Evolutionary conservation across 1,284 basidiomycete species (phyloP), one percentile per base, ranked within the genome.

Genomic region (Phellopilus nigrolimitatus): DNA sequence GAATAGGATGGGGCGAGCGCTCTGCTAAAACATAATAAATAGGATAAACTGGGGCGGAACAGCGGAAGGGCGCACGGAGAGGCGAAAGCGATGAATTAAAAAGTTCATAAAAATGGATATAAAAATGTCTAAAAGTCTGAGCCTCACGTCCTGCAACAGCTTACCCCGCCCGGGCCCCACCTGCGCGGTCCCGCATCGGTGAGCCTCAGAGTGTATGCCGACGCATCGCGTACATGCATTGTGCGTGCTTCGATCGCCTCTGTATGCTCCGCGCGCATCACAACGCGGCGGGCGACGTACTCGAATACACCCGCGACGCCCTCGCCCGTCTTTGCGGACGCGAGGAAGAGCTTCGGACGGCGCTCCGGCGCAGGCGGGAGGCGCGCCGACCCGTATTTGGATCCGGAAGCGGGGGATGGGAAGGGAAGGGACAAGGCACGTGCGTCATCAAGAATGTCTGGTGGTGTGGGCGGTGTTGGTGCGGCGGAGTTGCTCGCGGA

Each of bases 291-390:
- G 3, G 78, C 81, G 44, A 89, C 69, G 58, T 87, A 86, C 60
- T 79, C 80, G 61, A 88, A 89, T 13, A 87, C 79, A 1, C 80
- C 78, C 2, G 63, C 51, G 1, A 88, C 82, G n/a, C 82, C 80
- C 42, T 75, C 72, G 0, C 87, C 85, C 9, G 82, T 86, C 64
- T 85, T 85, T 3, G 87, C 86, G 1, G 82, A 85, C 6, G 84
- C 78, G 61, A 84, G 81, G 64, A 88, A 86, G 4, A 87, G 65
- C 58, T 71, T 75, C 0, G 84, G 81, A 1, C 82, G 76, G 1
- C 64, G 69, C 37, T 78, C 75, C 0, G 70, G 75, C 57, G 61
- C 45, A 56, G 59, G 33, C 57, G 34, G 37, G 28, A 56, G 51
- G 15, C 42, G 48, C 27, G 55, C 44, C 58, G 59, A 12, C 58